A percentile compares a stretch with the other conserved stretches of the same genome.
phyloP scores from a whole-genome alignment of 2,329 filamentous ascomycete genomes.

The Ophiostoma novo-ulmi region DNA sequence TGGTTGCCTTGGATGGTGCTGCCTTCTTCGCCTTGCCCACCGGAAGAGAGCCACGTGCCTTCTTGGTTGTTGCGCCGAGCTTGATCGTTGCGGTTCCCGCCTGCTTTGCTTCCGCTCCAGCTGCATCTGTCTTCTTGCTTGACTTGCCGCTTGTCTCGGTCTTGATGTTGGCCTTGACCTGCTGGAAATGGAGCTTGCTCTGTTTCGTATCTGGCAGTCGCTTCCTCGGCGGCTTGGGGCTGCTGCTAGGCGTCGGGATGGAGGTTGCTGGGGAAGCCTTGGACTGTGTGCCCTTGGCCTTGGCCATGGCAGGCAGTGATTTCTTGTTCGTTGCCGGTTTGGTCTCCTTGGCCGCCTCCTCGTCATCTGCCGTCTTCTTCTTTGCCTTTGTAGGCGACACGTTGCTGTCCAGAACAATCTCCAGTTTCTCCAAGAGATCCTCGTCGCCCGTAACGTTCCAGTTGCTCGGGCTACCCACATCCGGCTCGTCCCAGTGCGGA shows the following conservation, averaged over 20 bases:
- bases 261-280: conserved; percentile 38
- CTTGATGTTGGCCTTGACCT: conserved; percentile 14
- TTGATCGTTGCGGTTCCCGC: conserved; percentile 14
- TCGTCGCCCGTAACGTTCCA: conserved; percentile 44
- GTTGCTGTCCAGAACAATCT: conserved; percentile 41
- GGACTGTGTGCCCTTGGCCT: conserved; percentile 8
- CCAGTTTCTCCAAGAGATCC: conserved; percentile 37
- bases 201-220: conserved; percentile 46
- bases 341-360: conserved; percentile 22
- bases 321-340: neutral
- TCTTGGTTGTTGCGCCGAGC: conserved; percentile 22
- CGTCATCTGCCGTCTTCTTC: neutral
- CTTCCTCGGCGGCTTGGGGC: conserved; percentile 43
- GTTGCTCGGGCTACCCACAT: conserved; percentile 38
- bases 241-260: conserved; percentile 55
- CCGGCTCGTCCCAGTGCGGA: conserved; percentile 55
- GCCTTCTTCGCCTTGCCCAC: conserved; percentile 31
- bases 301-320: neutral
- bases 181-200: conserved; percentile 45
- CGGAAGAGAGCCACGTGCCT: conserved; percentile 10
- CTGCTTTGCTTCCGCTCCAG: neutral
- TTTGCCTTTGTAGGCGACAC: conserved; percentile 19
- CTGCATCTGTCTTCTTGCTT: conserved; percentile 15
- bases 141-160: neutral
- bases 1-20: conserved; percentile 36